Evolutionary conservation across 2,329 filamentous ascomycete species (phyloP).

Genomic region (Ophiocordyceps camponoti-leonardi): DNA sequence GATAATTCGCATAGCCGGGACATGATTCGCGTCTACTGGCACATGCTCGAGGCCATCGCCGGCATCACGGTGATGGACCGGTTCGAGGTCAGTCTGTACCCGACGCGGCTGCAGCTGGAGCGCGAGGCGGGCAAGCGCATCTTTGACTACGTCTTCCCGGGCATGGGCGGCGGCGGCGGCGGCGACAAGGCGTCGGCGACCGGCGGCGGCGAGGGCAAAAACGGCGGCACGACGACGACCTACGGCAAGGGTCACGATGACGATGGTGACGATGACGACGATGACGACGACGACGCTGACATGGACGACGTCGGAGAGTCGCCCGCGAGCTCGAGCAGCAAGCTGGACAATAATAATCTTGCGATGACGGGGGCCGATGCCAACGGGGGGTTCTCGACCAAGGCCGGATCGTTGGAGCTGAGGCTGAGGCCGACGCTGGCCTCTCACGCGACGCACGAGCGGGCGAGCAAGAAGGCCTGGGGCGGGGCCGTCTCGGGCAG

Average conservation of each 20-base stretch:
- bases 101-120: constrained; percentile 85
- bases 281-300: constrained; percentile 12
- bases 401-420: constrained; percentile 61
- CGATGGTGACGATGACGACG: constrained; percentile 16
- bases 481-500: not conserved
- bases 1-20: constrained; percentile 24
- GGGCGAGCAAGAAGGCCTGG: constrained; percentile 27
- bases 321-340: constrained; percentile 19
- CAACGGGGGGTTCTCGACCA: constrained; percentile 30
- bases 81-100: constrained; percentile 87
- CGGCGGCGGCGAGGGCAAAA: constrained; percentile 4
- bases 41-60: constrained; percentile 95
- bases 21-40: constrained; percentile 91
- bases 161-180: constrained; percentile 52
- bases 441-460: constrained; percentile 25
- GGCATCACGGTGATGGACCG: constrained; percentile 95
- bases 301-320: constrained; percentile 33
- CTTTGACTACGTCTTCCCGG: constrained; percentile 96
- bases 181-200: constrained; percentile 14
- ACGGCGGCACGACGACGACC: constrained; percentile 24
- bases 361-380: constrained; percentile 24
- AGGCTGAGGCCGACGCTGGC: constrained; percentile 70
- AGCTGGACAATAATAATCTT: constrained; percentile 17
- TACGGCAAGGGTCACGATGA: constrained; percentile 42
- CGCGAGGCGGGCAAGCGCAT: constrained; percentile 81